A percentile compares a stretch with the other conserved stretches of the same genome.
These are phyloP conservation scores for Vitis hybrid DNA, from an alignment of 177 flowering plant species.

Conservation along the genomic window DNA sequence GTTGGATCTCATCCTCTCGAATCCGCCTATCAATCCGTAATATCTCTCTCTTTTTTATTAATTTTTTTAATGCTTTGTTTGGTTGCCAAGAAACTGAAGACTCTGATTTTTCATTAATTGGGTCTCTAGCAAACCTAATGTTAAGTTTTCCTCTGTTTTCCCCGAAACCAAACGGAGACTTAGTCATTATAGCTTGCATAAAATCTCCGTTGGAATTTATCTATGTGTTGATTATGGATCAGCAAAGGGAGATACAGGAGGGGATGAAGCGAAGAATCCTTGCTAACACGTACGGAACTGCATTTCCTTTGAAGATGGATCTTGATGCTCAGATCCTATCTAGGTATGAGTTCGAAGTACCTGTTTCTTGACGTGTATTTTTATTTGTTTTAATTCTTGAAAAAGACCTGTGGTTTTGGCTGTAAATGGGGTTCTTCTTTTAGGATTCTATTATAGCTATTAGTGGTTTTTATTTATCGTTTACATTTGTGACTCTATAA, in stretches of 20 bases:
- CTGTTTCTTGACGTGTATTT: neutral
- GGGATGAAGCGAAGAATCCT: constrained; percentile 57
- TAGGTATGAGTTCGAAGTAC: constrained; percentile 34
- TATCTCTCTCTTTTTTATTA: constrained; percentile 8
- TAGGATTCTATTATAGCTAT: no score
- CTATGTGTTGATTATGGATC: constrained; percentile 5
- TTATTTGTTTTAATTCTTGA: neutral
- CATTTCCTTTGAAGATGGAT: constrained; percentile 82
- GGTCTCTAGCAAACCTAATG: neutral
- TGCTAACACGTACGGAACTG: constrained; percentile 66
- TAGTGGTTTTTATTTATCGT: no score
- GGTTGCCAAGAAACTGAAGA: neutral
- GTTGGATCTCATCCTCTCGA: constrained; percentile 76
- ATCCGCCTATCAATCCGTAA: constrained; percentile 51
- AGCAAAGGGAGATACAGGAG: constrained; percentile 48
- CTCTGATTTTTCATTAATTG: no score
- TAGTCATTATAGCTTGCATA: neutral
- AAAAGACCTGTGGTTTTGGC: no score
- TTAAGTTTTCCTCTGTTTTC: neutral
- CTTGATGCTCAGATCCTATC: constrained; percentile 78
- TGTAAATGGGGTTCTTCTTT: no score
- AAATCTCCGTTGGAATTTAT: neutral
- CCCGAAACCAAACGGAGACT: neutral
- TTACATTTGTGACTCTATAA: no score
- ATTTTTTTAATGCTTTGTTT: neutral